Evolutionary conservation across 495 filamentous ascomycete species (phyloP).

Genomic region (Parachaetomium inaequale): DNA sequence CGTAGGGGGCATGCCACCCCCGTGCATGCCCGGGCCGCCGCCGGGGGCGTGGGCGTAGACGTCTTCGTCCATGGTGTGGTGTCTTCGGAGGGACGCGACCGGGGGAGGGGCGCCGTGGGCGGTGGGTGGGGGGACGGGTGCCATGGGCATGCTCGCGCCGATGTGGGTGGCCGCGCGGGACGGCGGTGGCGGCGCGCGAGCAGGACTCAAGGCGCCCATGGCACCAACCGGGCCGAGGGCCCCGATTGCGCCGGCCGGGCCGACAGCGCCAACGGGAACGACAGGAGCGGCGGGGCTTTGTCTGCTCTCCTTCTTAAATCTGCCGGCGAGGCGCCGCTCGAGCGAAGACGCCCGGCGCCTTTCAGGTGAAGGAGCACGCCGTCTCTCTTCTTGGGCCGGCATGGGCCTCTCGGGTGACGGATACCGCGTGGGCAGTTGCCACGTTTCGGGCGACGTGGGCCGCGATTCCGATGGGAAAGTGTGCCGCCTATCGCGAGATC

Average conservation of each 20-base stretch:
- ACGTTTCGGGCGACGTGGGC: conserved; percentile 22
- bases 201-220: conserved; percentile 21
- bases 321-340: conserved; percentile 43
- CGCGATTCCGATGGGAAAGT: conserved; percentile 25
- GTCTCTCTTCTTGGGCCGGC: conserved; percentile 14
- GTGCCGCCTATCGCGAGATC: conserved; percentile 22
- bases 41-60: no score
- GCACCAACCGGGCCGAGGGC: conserved; percentile 28
- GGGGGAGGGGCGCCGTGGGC: conserved; percentile 21
- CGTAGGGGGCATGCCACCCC: conserved; percentile 14
- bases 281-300: conserved; percentile 19
- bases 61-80: conserved; percentile 45
- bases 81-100: conserved; percentile 27
- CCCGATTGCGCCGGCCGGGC: conserved; percentile 25
- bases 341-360: conserved; percentile 35
- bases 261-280: conserved; percentile 16
- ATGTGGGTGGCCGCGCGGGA: conserved; percentile 28
- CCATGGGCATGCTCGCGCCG: conserved; percentile 32
- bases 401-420: conserved; percentile 15
- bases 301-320: conserved; percentile 42
- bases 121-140: conserved; percentile 28
- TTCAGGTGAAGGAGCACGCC: conserved; percentile 17
- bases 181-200: conserved; percentile 23
- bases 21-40: conserved; percentile 15
- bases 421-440: conserved; percentile 20